These are phyloP conservation scores for Trichomonascus vanleenenianus DNA, from an alignment of 805 yeast genomes.

Conservation along the genomic window DNA sequence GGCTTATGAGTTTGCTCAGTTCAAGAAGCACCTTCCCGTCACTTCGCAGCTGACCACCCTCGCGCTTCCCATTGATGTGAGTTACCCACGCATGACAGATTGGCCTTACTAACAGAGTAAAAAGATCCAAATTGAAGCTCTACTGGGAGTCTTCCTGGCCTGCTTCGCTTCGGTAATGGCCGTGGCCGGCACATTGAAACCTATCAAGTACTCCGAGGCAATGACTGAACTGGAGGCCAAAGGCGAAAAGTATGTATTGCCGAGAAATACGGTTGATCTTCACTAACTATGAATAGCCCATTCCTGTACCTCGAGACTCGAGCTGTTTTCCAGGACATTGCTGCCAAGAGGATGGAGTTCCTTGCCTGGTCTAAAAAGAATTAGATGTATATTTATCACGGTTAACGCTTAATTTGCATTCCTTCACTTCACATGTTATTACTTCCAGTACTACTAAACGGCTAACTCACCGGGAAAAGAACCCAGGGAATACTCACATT, in stretches of 20 bases:
- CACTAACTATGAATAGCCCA: constrained; percentile 22
- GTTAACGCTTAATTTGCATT: no score
- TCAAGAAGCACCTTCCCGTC: constrained; percentile 13
- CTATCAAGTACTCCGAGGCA: constrained; percentile 43
- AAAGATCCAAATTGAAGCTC: constrained; percentile 42
- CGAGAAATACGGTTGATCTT: background rate
- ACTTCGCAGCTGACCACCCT: constrained; percentile 7
- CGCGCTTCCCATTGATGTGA: constrained; percentile 18
- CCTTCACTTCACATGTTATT: no score
- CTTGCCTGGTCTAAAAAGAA: constrained; percentile 20
- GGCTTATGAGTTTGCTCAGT: constrained; percentile 21
- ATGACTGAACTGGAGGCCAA: constrained; percentile 39
- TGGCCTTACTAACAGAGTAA: background rate
- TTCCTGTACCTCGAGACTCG: constrained; percentile 43
- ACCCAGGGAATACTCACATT: no score
- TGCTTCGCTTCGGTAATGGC: constrained; percentile 29
- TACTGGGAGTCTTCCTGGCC: constrained; percentile 39
- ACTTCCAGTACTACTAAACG: no score
- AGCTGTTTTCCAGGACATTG: constrained; percentile 45
- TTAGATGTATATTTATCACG: no score
- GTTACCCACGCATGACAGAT: constrained; percentile 5
- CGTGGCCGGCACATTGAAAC: constrained; percentile 34
- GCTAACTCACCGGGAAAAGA: no score
- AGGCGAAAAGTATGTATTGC: constrained; percentile 31
- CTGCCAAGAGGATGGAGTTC: constrained; percentile 38